Evolutionary conservation across 75 land plant species (phyloP).

Genomic region (Sequoia sempervirens): DNA sequence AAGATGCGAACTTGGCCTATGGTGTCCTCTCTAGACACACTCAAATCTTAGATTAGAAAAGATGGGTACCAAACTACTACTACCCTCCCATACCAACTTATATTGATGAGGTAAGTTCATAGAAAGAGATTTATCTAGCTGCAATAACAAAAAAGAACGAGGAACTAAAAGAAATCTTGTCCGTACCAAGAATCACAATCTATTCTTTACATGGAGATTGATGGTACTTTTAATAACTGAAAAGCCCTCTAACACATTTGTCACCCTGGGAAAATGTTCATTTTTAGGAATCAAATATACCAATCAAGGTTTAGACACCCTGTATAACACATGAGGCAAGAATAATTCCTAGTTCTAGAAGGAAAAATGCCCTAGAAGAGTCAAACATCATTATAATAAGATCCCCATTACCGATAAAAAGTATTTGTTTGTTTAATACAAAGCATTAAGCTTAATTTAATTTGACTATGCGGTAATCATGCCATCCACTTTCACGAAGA

Average conservation of each 20-base stretch:
- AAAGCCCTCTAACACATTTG: background rate
- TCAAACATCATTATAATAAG: background rate
- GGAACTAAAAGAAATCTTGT: background rate
- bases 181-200: background rate
- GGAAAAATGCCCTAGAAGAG: background rate
- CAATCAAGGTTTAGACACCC: background rate
- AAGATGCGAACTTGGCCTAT: background rate
- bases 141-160: background rate
- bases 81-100: background rate
- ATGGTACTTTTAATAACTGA: background rate
- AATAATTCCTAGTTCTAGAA: background rate
- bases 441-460: background rate
- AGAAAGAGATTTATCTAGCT: background rate
- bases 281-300: background rate
- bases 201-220: background rate
- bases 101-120: background rate
- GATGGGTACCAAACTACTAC: background rate
- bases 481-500: background rate
- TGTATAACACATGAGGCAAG: background rate
- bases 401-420: no score
- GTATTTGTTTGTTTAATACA: background rate
- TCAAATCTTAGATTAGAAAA: background rate
- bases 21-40: background rate
- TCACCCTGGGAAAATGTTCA: background rate
- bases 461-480: background rate